Percentiles rank a stretch among this genome's conserved stretches.
phyloP scores from a whole-genome alignment of 2,329 filamentous ascomycete genomes.

The Furcasterigmium furcatum region DNA sequence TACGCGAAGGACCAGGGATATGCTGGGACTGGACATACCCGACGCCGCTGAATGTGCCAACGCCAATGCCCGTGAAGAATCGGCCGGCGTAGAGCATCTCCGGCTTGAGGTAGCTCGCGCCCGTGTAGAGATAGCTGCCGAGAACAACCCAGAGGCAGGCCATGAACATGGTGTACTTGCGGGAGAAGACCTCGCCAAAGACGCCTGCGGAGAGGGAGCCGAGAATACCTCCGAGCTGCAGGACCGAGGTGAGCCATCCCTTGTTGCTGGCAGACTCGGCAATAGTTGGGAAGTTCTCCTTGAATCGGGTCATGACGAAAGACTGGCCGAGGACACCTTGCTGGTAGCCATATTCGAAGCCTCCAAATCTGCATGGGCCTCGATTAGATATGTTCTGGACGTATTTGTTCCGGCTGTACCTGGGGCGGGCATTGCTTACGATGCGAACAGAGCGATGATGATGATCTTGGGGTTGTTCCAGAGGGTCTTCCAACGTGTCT shows the following conservation, averaged over 20 bases:
- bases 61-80: conserved; percentile 46
- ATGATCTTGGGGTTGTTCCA: conserved; percentile 30
- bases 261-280: conserved; percentile 40
- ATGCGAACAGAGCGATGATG: conserved; percentile 35
- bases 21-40: conserved; percentile 14
- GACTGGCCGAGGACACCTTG: conserved; percentile 53
- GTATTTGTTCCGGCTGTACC: too few relatives aligned
- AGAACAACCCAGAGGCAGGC: conserved; percentile 43
- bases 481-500: conserved; percentile 22
- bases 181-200: conserved; percentile 43
- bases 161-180: conserved; percentile 50
- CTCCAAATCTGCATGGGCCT: conserved; percentile 47
- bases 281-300: conserved; percentile 43
- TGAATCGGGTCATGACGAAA: conserved; percentile 49
- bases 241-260: conserved; percentile 47
- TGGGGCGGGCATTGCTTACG: too few relatives aligned
- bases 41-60: conserved; percentile 43
- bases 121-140: conserved; percentile 40
- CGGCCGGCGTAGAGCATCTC: conserved; percentile 42
- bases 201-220: conserved; percentile 44
- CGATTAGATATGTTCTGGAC: too few relatives aligned
- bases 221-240: conserved; percentile 46
- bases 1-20: not conserved
- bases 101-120: conserved; percentile 33
- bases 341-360: conserved; percentile 51